These are phyloP conservation scores for Phytophthora foliorum DNA, from an alignment of 352 stramenopile species.

Conservation along the genomic window DNA sequence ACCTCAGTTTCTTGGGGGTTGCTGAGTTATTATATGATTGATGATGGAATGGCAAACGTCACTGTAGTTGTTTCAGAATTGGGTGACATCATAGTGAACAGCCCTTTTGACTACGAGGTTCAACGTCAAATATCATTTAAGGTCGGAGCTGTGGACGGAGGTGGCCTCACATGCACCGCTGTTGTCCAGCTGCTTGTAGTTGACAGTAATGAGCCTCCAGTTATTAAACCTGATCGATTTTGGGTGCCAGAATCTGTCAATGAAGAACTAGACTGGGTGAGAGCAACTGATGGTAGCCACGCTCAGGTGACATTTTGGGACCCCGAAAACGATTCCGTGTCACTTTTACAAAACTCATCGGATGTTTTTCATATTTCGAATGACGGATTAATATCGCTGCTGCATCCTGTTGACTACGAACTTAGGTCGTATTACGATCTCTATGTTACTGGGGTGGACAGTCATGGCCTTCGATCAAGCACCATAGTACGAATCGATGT, in stretches of 20 bases:
- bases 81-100: conserved; percentile 24
- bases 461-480: conserved; percentile 10
- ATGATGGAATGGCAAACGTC: not conserved
- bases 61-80: conserved; percentile 6
- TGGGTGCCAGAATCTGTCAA: conserved; percentile 54
- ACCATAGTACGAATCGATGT: conserved; percentile 47
- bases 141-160: conserved; percentile 28
- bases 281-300: conserved; percentile 11
- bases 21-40: conserved; percentile 29
- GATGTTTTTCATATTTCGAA: conserved; percentile 42
- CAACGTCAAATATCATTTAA: conserved; percentile 15
- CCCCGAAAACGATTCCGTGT: conserved; percentile 67
- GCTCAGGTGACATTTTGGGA: conserved; percentile 55
- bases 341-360: conserved; percentile 36
- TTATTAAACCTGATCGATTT: conserved; percentile 40
- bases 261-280: conserved; percentile 24
- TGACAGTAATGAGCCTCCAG: conserved; percentile 51
- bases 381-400: conserved; percentile 21
- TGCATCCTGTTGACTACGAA: conserved; percentile 33
- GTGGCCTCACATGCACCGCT: conserved; percentile 22
- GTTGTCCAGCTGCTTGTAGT: conserved; percentile 19
- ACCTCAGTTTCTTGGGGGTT: conserved; percentile 21
- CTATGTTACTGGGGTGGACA: conserved; percentile 20
- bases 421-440: conserved; percentile 33
- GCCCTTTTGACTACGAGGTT: conserved; percentile 31